These are phyloP conservation scores for Epichloe aotearoae DNA, from an alignment of 2,329 filamentous ascomycete species.

Conservation along the genomic window DNA sequence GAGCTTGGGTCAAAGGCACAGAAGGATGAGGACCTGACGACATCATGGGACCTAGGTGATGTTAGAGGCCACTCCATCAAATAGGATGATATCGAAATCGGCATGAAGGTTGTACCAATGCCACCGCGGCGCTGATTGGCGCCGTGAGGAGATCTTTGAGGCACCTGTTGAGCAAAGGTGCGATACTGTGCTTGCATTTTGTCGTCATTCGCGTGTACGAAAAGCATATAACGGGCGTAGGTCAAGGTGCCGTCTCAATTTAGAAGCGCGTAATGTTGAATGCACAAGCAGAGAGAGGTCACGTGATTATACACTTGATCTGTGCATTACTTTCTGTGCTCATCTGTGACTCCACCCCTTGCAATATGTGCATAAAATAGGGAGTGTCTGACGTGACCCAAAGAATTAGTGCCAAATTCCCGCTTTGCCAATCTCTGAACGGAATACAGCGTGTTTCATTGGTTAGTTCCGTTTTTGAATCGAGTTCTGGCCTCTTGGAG, in stretches of 20 bases:
- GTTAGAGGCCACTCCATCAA: slow-evolving; percentile 5
- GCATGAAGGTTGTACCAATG: slow-evolving; percentile 29
- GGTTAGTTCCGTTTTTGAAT: too few relatives aligned
- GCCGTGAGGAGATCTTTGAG: slow-evolving; percentile 35
- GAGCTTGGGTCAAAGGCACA: slow-evolving; percentile 39
- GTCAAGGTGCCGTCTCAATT: not conserved
- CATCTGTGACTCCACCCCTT: too few relatives aligned
- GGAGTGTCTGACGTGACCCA: too few relatives aligned
- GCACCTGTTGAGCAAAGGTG: slow-evolving; percentile 35
- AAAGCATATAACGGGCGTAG: not conserved
- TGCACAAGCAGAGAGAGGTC: too few relatives aligned
- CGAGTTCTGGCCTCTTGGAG: too few relatives aligned
- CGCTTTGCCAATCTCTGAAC: too few relatives aligned
- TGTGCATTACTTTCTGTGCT: too few relatives aligned
- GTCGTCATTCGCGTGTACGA: not conserved
- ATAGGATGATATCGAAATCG: not conserved
- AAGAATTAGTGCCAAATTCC: too few relatives aligned
- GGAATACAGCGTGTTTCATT: too few relatives aligned
- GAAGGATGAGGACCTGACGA: slow-evolving; percentile 37
- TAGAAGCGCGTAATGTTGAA: too few relatives aligned
- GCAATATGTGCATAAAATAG: too few relatives aligned
- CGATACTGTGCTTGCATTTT: slow-evolving; percentile 43
- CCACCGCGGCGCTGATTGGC: slow-evolving; percentile 37
- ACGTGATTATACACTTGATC: not conserved
- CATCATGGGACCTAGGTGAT: slow-evolving; percentile 39